These are phyloP conservation scores for Penicillium crustosum DNA, from an alignment of 2,329 filamentous ascomycete genomes.

Conservation along the genomic window DNA sequence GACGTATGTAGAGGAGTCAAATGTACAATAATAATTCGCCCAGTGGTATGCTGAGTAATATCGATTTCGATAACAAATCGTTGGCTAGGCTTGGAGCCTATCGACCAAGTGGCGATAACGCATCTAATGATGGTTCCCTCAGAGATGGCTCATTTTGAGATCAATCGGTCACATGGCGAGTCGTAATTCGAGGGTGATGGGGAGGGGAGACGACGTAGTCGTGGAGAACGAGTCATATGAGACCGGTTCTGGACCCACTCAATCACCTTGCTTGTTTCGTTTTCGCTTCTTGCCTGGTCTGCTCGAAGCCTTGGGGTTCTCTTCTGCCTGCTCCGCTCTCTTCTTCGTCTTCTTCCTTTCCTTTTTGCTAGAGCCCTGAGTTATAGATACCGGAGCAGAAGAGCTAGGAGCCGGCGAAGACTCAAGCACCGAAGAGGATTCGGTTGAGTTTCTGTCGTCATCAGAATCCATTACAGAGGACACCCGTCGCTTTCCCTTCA, in stretches of 20 bases:
- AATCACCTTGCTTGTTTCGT: conserved; percentile 7
- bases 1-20: not conserved
- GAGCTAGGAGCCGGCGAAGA: not conserved
- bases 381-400: not conserved
- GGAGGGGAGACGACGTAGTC: not conserved
- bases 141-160: too few relatives aligned
- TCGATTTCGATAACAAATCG: not conserved
- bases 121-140: not conserved
- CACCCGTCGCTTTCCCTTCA: not conserved
- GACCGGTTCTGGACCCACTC: not conserved
- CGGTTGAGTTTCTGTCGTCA: not conserved
- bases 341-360: conserved; percentile 19
- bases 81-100: not conserved
- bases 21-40: not conserved
- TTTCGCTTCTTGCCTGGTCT: conserved; percentile 1
- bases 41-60: not conserved
- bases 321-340: conserved; percentile 1
- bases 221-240: not conserved
- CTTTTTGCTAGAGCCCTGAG: conserved; percentile 4
- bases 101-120: not conserved
- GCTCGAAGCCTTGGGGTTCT: not conserved
- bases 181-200: not conserved
- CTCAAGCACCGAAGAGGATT: not conserved
- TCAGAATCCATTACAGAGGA: not conserved
- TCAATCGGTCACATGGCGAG: not conserved